Base-by-base conservation (phyloP, 2,329 filamentous ascomycete genomes). In the Coniochaeta ligniaria region DNA sequence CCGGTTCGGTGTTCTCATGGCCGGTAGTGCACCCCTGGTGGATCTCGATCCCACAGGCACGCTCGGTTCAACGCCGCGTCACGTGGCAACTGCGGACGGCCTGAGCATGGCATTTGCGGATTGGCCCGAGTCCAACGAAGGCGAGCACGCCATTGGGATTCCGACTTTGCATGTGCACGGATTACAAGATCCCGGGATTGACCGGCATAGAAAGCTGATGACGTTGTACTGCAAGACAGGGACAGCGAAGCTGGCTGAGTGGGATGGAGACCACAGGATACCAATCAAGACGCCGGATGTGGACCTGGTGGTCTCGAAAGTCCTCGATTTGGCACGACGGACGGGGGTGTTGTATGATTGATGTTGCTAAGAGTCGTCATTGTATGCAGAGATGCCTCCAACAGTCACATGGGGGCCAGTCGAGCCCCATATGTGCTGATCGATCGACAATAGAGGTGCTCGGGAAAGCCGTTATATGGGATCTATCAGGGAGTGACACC, bases 161-260 rank as follows among this genome's bases (percentile, higher is more conserved):
- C 86, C 86, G 33, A 89, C 87, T 0, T 70, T 90, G 6, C 88
- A 91, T 73, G 85, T 90, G 1, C 87, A 90, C 73, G 88, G 88
- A 0, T 65, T 85, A 63, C 74, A 75, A 20, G 86, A 89, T 71
- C 76, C 80, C 0, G 85, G 85, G 0, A 67, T 92, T 26, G 74
- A 82, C 61, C 72, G 83, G 52, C 88, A 90, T 69, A 73, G 80
- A 60, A 75, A 79, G 68, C 67, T 88, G 65, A 68, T 85, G 58
- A 71, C 82, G 9, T 72, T 82, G 58, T 92, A 87, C 70, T 90
- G 85, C 68, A 77, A 83, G 57, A 68, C 75, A 11, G 79, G 77
- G 0, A 83, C 75, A 2, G 75, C 81, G 6, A 78, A 73, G 43
- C 63, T 92, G 54, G 71, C 93, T 1, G 87, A 92, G 71, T 93